Base-by-base conservation (phyloP, 139 green algal species). In the Picochlorum sp. region DNA sequence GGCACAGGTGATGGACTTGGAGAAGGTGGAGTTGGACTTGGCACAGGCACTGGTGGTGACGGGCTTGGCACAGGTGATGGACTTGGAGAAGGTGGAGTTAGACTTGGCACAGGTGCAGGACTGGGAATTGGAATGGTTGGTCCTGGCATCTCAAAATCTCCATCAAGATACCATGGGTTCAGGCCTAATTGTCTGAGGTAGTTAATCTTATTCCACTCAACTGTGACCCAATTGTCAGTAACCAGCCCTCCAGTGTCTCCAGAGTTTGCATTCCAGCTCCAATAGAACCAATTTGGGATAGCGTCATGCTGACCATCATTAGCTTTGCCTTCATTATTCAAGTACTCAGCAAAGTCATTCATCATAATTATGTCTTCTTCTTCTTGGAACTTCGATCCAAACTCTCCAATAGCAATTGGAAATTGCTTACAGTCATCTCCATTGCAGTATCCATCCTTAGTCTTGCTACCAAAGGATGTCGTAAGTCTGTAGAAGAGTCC, bases 231-330 rank as follows among this genome's bases (percentile, higher is more conserved):
- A 9, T 59, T 33, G 13, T 61, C 50, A 5, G 54, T 33, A 25
- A 80, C 56, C 8, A 80, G 45, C 29, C 68, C 73, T 12, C 73
- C 73, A 12, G 73, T 81, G 56, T 77, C 73, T 2, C 55, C 57
- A 51, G 40, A 65, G 64, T 81, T 81, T 53, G 68, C 64, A 47
- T 81, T 77, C 61, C 62, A 79, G 67, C 39, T 63, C 57, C 64
- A 79, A 43, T 55, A 76, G 47, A 59, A 44, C 10, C 31, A 28
- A 31, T 49, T 33, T 18, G 50, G 29, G n/a, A 35, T 33, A 33
- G 18, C 14, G 35, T 4, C 13, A n/a, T 43, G 40, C 12, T n/a
- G 20, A 7, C 39, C 39, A 47, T 47, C 39, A 16, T 47, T 47
- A 33, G n/a, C 64, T 13, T 14, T 24, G 45, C 50, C 40, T 5